Percentiles rank a stretch among this genome's conserved stretches.
phyloP scores from a whole-genome alignment of 495 filamentous ascomycete species.

The Astrothelium subdiscretum region DNA sequence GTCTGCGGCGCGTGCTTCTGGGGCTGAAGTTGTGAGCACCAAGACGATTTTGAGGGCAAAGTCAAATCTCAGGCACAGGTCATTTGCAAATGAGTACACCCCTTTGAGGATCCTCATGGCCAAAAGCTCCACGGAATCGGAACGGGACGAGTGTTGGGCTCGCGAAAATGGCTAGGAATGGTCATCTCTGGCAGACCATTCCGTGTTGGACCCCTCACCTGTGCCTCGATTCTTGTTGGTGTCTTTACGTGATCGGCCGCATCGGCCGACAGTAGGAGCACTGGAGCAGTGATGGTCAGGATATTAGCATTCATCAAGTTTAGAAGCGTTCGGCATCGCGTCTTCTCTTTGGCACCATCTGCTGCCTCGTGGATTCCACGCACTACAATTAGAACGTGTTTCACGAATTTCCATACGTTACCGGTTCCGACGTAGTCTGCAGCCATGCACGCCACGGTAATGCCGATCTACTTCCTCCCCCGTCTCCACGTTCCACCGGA shows the following conservation, averaged over 20 bases:
- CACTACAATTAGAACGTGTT: not conserved
- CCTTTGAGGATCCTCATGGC: not conserved
- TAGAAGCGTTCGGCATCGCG: too few relatives aligned
- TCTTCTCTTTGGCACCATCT: too few relatives aligned
- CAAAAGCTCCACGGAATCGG: not conserved
- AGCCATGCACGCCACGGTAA: not conserved
- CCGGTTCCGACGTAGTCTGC: not conserved
- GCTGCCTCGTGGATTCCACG: too few relatives aligned
- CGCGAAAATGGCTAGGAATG: not conserved
- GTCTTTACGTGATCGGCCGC: not conserved
- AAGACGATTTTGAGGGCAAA: not conserved
- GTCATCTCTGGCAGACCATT: not conserved
- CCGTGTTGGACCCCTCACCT: not conserved
- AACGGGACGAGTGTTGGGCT: not conserved
- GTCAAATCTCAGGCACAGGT: not conserved
- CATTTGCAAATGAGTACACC: not conserved
- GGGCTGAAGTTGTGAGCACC: not conserved
- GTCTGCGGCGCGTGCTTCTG: too few relatives aligned
- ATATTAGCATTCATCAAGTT: too few relatives aligned
- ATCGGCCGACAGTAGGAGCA: not conserved
- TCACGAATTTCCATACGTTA: not conserved
- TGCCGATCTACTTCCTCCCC: not conserved
- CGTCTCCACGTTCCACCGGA: not conserved
- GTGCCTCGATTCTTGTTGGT: not conserved
- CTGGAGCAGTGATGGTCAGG: too few relatives aligned